Conservation (phyloP, 305 asterid species). For the Fraxinus floribunda region DNA sequence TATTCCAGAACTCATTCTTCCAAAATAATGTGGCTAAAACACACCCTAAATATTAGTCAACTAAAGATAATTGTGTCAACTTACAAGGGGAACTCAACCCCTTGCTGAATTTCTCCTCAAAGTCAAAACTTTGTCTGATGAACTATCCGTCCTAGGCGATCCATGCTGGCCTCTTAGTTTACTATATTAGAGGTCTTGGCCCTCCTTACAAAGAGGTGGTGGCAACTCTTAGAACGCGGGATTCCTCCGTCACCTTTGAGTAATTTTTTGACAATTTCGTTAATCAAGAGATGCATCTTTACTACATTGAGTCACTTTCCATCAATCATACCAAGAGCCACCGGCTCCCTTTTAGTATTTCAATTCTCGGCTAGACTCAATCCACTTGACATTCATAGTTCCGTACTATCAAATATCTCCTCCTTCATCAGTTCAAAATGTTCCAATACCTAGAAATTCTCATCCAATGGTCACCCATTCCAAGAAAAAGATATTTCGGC, state of each 20-base stretch:
- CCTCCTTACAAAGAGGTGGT: background rate
- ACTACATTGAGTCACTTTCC: background rate
- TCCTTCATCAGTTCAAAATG: background rate
- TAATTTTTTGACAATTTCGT: background rate
- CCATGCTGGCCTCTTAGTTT: background rate
- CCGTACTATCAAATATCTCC: background rate
- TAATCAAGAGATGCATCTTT: background rate
- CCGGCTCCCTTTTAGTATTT: background rate
- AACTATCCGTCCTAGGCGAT: background rate
- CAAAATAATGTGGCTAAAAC: too few relatives aligned
- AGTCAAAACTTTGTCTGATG: background rate
- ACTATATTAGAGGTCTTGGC: background rate
- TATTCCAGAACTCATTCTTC: too few relatives aligned
- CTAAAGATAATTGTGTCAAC: too few relatives aligned
- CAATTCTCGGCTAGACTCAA: background rate
- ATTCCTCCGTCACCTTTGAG: background rate
- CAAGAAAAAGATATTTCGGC: background rate
- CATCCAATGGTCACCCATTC: background rate
- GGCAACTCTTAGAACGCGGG: background rate
- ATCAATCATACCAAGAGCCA: background rate
- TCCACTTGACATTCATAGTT: background rate
- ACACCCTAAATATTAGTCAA: too few relatives aligned
- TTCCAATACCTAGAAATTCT: background rate
- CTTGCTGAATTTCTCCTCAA: background rate
- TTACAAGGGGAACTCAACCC: background rate